Base-by-base conservation (phyloP, 2,329 filamentous ascomycete species). In the Parasarocladium wereldwijsianum region DNA sequence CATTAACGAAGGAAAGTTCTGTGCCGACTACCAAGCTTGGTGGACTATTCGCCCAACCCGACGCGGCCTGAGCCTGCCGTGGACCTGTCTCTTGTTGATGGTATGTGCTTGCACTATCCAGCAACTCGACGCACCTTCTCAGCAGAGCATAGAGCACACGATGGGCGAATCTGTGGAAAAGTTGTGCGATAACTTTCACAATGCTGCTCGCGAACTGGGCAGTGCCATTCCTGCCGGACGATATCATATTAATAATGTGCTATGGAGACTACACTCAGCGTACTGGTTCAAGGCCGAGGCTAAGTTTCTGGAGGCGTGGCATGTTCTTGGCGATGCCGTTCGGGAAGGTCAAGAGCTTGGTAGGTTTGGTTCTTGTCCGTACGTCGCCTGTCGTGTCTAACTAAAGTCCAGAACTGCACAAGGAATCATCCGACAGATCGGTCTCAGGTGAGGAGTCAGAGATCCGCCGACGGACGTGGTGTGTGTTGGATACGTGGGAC, bases 261-360 rank as follows among this genome's bases (percentile, higher is more conserved):
- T 50, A 34, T 38, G 43, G 18, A 32, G 49, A 7, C 32, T 51
- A 23, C 47, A 50, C 24, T 47, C 42, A 2, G 42, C 38, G 16
- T 50, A 50, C 23, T 51, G 47, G 47, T 49, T 45, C 38, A 51
- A 51, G 31, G 42, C 44, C 5, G 48, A 51, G 26, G 47, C 44
- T 12, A 35, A 39, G 21, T 49, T 51, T 18, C 34, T 43, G 9
- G 47, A 51, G 30, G 41, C 41, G 8, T 51, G 47, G 45, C 47
- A 49, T 14, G 41, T 49, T 3, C 36, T 51, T 8, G 42, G 43
- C n/a, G 40, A 41, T n/a, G 46, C 49, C 4, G 42, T 50, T 13
- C 33, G 46, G 3, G 47, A 51, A 27, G 46, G 39, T 2, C 42
- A 43, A 15, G 45, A 49, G 31, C 42, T 51, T 5, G 43, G 44